Conservation (phyloP, 441 rosid genomes). For the California macrophylla region DNA sequence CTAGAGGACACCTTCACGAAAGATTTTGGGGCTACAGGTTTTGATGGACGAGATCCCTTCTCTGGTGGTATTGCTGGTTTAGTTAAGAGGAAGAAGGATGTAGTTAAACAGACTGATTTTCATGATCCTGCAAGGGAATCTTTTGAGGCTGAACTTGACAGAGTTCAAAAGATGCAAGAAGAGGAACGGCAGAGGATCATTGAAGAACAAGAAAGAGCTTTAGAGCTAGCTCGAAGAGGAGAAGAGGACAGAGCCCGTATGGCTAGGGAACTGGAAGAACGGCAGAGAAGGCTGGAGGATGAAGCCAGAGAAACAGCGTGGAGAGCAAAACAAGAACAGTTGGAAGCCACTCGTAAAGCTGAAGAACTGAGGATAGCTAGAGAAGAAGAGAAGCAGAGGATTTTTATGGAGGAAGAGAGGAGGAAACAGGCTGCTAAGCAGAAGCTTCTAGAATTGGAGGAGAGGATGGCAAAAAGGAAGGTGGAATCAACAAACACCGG, state of each 20-base stretch:
- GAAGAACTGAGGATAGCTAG: constrained; percentile 78
- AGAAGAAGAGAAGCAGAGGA: constrained; percentile 79
- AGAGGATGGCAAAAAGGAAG: constrained; percentile 77
- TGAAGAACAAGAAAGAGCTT: constrained; percentile 76
- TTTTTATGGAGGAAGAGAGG: constrained; percentile 84
- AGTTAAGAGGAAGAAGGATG: constrained; percentile 73
- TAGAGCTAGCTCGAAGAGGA: constrained; percentile 72
- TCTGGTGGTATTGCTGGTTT: constrained; percentile 54
- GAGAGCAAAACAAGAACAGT: constrained; percentile 77
- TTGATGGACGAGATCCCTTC: constrained; percentile 69
- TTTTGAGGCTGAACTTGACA: constrained; percentile 97
- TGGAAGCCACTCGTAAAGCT: constrained; percentile 58
- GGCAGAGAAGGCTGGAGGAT: constrained; percentile 61
- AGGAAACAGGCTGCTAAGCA: constrained; percentile 91
- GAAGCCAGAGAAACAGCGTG: constrained; percentile 79
- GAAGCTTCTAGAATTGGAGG: constrained; percentile 88
- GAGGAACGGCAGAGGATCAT: constrained; percentile 60
- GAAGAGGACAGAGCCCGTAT: constrained; percentile 72
- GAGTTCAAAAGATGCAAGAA: constrained; percentile 94
- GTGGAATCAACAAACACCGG: constrained; percentile 43
- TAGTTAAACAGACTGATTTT: constrained; percentile 58
- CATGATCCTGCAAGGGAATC: constrained; percentile 92
- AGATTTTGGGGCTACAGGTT: constrained; percentile 45
- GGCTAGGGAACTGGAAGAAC: constrained; percentile 72
- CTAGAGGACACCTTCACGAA: constrained; percentile 53